These are phyloP conservation scores for Apiospora saccharicola DNA, from an alignment of 2,329 filamentous ascomycete genomes.

Conservation along the genomic window DNA sequence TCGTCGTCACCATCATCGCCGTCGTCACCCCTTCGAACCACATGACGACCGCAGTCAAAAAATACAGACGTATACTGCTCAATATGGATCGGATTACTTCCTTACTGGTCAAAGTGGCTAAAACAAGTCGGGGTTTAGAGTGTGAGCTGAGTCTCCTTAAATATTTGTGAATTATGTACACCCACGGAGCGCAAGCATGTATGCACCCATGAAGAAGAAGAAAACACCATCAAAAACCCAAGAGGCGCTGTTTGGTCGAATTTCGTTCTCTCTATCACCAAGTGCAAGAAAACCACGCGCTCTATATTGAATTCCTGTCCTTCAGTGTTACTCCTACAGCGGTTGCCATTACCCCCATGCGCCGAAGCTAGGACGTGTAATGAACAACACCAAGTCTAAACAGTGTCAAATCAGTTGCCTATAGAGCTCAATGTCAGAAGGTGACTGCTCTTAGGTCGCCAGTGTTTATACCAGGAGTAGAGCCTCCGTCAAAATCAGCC, in stretches of 20 bases:
- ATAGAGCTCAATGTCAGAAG: background rate
- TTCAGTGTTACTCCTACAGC: background rate
- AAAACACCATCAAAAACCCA: background rate
- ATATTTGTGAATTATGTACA: background rate
- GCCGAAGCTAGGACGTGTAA: background rate
- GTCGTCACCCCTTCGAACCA: background rate
- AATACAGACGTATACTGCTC: background rate
- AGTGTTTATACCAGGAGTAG: background rate
- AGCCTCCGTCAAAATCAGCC: constrained; percentile 6
- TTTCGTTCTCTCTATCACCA: background rate
- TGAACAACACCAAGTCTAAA: background rate
- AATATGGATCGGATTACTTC: background rate
- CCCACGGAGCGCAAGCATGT: background rate
- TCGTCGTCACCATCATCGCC: background rate
- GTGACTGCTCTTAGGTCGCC: background rate
- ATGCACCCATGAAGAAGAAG: background rate
- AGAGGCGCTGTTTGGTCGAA: background rate
- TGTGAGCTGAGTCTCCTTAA: background rate
- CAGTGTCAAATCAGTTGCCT: background rate
- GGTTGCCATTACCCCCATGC: background rate
- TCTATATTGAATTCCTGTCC: background rate
- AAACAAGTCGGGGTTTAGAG: background rate
- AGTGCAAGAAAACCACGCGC: background rate
- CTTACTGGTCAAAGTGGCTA: background rate
- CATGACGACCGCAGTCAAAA: background rate